Base-by-base conservation (phyloP, 305 asterid species). In the Solanum hybrid region DNA sequence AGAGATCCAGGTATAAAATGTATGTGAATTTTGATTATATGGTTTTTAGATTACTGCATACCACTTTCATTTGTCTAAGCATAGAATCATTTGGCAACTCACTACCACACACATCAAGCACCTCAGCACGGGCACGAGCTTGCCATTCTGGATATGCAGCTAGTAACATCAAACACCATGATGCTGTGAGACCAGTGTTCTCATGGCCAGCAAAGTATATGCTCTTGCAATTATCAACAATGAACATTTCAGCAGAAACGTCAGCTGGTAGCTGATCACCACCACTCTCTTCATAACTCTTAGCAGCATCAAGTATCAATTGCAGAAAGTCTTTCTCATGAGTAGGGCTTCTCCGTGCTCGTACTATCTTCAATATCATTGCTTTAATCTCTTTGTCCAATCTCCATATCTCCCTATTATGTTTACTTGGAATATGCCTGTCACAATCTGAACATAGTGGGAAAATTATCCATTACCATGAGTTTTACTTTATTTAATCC, bases 101-200 rank as follows among this genome's bases (percentile, higher is more conserved):
- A 34, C 26, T 41, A 51, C 96, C 95, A 29, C 96, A 95, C 17
- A 95, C 85, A 82, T 92, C 93, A 80, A 95, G 93, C 79, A 92
- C 96, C 93, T 96, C 98, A 73, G 92, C 92, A 78, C 96, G 96
- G 51, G 92, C 95, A 57, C 93, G 95, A 89, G 91, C 94, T 91
- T 96, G 99, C 98, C 99, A 96, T 4, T 95, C 94, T 73, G 97
- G 98, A 91, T 95, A 88, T 81, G 95, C 93, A n/a, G 95, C 98
- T 72, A 96, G 92, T 68, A 91, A 80, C 96, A 96, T 92, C 93
- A 96, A 91, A 88, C 98, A 96, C 98, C 99, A 96, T 27, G 98
- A 91, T 75, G 95, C 94, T 4, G 98, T 91, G 88, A 90, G 90
- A 45, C 96, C 94, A n/a, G 94, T 92, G 65, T 96, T 96, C 93